Evolutionary conservation across 192 early-diverging fungal genomes (phyloP).

Genomic region (Coemansia sp.): DNA sequence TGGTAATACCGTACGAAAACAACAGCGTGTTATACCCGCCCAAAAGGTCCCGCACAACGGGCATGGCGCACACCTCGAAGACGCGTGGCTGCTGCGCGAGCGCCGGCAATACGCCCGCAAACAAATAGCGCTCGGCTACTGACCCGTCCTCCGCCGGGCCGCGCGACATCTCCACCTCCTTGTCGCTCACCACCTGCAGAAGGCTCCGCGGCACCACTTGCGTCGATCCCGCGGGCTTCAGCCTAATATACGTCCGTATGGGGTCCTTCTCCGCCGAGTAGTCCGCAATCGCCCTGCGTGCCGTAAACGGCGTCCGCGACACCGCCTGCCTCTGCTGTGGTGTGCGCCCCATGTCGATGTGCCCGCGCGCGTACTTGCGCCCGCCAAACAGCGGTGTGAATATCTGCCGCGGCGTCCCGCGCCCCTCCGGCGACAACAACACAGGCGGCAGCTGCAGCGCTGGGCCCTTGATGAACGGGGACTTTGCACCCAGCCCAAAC

Average conservation of each 20-base stretch:
- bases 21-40: slow-evolving; percentile 62
- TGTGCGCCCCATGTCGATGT: slow-evolving; percentile 19
- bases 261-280: slow-evolving; percentile 51
- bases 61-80: slow-evolving; percentile 62
- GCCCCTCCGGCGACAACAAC: slow-evolving; percentile 6
- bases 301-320: slow-evolving; percentile 50
- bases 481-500: neutral
- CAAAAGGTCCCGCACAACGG: slow-evolving; percentile 58
- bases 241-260: slow-evolving; percentile 47
- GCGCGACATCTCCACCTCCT: slow-evolving; percentile 41
- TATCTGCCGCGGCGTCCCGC: slow-evolving; percentile 12
- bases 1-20: slow-evolving; percentile 72
- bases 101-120: slow-evolving; percentile 60
- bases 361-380: slow-evolving; percentile 36
- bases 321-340: slow-evolving; percentile 19
- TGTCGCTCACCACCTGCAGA: slow-evolving; percentile 49
- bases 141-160: slow-evolving; percentile 2
- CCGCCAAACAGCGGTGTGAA: slow-evolving; percentile 34
- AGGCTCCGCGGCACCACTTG: slow-evolving; percentile 13
- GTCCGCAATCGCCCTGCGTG: slow-evolving; percentile 25
- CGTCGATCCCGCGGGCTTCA: slow-evolving; percentile 26
- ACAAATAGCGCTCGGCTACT: slow-evolving; percentile 52
- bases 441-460: too few species aligned
- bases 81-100: slow-evolving; percentile 51
- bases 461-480: neutral